These are phyloP conservation scores for Phialocephala sp. DNA, from an alignment of 2,329 filamentous ascomycete species.

Conservation along the genomic window DNA sequence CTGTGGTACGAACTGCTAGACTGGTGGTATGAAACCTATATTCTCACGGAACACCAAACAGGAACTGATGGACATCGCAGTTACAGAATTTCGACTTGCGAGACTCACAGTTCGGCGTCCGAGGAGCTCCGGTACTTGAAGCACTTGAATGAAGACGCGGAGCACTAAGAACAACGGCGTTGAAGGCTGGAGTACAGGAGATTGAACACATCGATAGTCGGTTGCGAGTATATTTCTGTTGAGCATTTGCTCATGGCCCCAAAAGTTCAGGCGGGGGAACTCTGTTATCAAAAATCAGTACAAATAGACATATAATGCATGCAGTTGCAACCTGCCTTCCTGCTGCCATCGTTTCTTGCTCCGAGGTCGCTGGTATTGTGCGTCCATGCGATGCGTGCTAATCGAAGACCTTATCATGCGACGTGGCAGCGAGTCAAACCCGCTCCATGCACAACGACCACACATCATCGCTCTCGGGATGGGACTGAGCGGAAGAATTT, in stretches of 20 bases:
- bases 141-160: not conserved
- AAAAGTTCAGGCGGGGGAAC: slow-evolving; percentile 17
- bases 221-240: not conserved
- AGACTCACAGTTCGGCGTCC: not conserved
- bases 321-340: not conserved
- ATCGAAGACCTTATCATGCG: not conserved
- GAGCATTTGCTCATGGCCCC: slow-evolving; percentile 1
- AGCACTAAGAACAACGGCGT: slow-evolving; percentile 1
- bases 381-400: not conserved
- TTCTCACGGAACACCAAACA: not conserved
- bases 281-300: slow-evolving; percentile 8
- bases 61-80: slow-evolving; percentile 15
- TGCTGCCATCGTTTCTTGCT: not conserved
- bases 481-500: not conserved
- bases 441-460: not conserved
- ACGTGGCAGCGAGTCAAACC: not conserved
- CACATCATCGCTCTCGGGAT: not conserved
- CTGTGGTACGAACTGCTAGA: slow-evolving; percentile 50
- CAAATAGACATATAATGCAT: not conserved
- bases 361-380: not conserved
- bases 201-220: not conserved
- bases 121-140: not conserved
- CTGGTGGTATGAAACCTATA: slow-evolving; percentile 19
- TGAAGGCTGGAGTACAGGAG: not conserved
- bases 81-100: not conserved